Evolutionary conservation across 2,329 filamentous ascomycete genomes (phyloP).

Genomic region (Alternaria longipes): DNA sequence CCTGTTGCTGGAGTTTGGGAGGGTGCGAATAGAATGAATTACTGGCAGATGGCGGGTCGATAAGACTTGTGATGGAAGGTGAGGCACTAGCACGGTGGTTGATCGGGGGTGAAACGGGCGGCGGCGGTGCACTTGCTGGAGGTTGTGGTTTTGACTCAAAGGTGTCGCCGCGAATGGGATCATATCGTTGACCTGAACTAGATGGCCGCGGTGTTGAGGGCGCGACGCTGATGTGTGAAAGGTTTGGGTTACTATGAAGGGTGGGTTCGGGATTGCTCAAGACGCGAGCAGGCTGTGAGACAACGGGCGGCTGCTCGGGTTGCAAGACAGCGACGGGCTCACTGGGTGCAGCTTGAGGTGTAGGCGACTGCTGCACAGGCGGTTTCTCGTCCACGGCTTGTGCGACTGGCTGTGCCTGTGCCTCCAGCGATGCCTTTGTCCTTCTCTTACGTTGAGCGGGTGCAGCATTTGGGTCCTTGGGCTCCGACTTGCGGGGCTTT

Average conservation of each 20-base stretch:
- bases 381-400: slow-evolving; percentile 38
- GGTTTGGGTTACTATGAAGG: slow-evolving; percentile 50
- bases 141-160: slow-evolving; percentile 53
- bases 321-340: slow-evolving; percentile 37
- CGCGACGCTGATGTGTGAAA: slow-evolving; percentile 55
- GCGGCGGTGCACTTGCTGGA: slow-evolving; percentile 56
- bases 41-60: slow-evolving; percentile 70
- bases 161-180: slow-evolving; percentile 79
- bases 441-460: slow-evolving; percentile 61
- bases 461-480: slow-evolving; percentile 59
- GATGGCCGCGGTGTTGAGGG: slow-evolving; percentile 62
- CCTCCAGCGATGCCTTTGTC: slow-evolving; percentile 51
- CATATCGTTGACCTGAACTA: slow-evolving; percentile 83
- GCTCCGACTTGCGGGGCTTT: slow-evolving; percentile 57
- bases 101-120: slow-evolving; percentile 60
- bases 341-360: slow-evolving; percentile 42
- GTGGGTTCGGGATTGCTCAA: slow-evolving; percentile 52
- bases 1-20: slow-evolving; percentile 45
- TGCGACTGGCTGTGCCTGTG: slow-evolving; percentile 42
- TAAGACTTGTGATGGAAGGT: slow-evolving; percentile 88
- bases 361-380: slow-evolving; percentile 33
- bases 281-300: slow-evolving; percentile 41
- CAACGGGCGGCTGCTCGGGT: slow-evolving; percentile 38
- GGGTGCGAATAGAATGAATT: slow-evolving; percentile 49
- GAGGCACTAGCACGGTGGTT: slow-evolving; percentile 86